Evolutionary conservation across 2,329 filamentous ascomycete species (phyloP).

Genomic region (Fusarium chlamydosporum): DNA sequence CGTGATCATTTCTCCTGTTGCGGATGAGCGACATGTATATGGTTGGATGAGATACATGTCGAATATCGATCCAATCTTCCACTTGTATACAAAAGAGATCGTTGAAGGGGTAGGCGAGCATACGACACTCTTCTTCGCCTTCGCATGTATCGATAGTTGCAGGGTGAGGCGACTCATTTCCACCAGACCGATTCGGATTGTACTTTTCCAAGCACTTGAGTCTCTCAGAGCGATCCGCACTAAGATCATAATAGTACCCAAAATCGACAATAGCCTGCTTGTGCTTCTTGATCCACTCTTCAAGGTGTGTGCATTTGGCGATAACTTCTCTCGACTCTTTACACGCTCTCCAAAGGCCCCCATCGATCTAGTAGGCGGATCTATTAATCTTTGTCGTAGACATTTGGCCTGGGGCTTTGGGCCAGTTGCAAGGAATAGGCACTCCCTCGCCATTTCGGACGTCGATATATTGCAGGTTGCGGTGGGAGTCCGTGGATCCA

Average conservation of each 20-base stretch:
- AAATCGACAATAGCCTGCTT: not conserved
- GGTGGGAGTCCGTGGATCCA: too few relatives aligned
- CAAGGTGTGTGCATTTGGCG: not conserved
- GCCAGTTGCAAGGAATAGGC: not conserved
- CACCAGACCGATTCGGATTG: not conserved
- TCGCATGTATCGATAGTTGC: not conserved
- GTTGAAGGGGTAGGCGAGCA: not conserved
- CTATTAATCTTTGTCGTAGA: not conserved
- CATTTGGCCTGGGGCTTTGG: too few relatives aligned
- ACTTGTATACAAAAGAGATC: not conserved
- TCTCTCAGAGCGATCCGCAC: too few relatives aligned
- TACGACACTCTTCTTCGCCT: not conserved
- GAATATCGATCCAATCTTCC: not conserved
- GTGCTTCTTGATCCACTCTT: not conserved
- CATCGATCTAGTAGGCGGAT: constrained; percentile 14
- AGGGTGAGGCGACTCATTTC: not conserved
- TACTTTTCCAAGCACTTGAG: not conserved
- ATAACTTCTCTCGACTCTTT: constrained; percentile 9
- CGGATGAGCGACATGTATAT: not conserved
- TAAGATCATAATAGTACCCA: too few relatives aligned
- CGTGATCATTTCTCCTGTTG: not conserved
- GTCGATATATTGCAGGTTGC: not conserved
- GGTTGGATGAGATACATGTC: not conserved
- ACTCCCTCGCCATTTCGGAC: too few relatives aligned
- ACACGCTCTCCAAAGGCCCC: constrained; percentile 11